Base-by-base conservation (phyloP, 352 stramenopile genomes). In the Thraustochytrium sp. region DNA sequence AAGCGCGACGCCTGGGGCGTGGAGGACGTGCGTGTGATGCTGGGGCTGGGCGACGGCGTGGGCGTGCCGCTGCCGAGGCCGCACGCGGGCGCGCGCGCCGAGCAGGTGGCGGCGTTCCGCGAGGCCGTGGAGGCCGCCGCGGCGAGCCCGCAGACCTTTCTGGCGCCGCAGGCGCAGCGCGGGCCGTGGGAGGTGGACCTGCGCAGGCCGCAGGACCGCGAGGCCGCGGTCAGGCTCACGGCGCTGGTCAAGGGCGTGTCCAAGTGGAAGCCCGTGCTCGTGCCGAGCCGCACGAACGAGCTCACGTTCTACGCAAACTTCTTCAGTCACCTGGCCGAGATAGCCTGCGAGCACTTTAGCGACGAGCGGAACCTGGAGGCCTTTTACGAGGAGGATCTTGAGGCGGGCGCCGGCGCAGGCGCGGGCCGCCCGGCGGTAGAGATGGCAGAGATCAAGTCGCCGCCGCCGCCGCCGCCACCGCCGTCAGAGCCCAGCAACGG, bases 251-350 rank as follows among this genome's bases (percentile, higher is more conserved):
- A 3, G 13, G 68, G 68, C 13, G 53, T 80, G 21, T 80, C 68
- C 13, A 18, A 31, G 2, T 80, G 68, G 68, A 80, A 80, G 49
- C 68, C 68, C 18, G n/a, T 21, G 3, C 68, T 80, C n/a, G 68
- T 80, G 31, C 68, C 68, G 18, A 21, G 63, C 44, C n/a, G 23
- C 1, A 5, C 31, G 31, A 16, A 54, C 36, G 51, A 75, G 61
- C 8, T 13, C 21, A 54, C 56, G 5, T 78, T 84, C n/a, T 62
- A 68, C 49, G 9, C 26, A 11, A 84, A 84, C 75, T 80, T 84
- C 53, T 83, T 84, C n/a, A 61, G 55, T 29, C 49, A 42, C 38
- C 18, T 80, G 1, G 61, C 34, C 13, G 23, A 62, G 46, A 11
- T 51, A 8, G 68, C 68, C 37, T 13, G 26, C 48, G 68, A 80